Evolutionary conservation across 2,329 filamentous ascomycete genomes (phyloP).

Genomic region (Hymenoscyphus salicellus): DNA sequence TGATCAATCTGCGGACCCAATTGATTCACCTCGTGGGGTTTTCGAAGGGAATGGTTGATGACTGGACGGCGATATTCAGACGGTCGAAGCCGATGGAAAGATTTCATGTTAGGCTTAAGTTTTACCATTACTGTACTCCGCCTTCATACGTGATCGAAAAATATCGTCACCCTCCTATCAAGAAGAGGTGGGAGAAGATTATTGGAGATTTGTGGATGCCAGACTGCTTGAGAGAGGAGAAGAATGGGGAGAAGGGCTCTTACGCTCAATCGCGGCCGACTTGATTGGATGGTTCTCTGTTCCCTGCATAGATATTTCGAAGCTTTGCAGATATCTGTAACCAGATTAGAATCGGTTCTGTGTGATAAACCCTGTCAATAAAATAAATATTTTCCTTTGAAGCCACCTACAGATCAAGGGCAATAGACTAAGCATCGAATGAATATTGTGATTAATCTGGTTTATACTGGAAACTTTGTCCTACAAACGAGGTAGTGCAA

Average conservation of each 20-base stretch:
- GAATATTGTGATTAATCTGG: too few species aligned
- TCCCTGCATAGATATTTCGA: background rate
- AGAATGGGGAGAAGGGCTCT: background rate
- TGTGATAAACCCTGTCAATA: too few species aligned
- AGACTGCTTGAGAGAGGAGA: background rate
- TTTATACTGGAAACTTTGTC: too few species aligned
- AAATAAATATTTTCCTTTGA: too few species aligned
- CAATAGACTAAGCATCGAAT: too few species aligned
- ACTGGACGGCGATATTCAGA: background rate
- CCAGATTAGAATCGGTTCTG: too few species aligned
- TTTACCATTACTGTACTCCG: background rate
- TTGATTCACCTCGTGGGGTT: background rate
- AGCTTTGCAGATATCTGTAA: too few species aligned
- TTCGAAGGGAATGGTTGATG: background rate
- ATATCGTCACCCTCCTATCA: background rate
- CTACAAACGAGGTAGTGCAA: too few species aligned
- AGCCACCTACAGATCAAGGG: too few species aligned
- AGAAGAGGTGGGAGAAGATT: background rate
- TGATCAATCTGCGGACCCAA: background rate
- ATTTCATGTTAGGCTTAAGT: background rate
- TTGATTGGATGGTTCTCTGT: background rate
- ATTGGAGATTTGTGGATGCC: background rate
- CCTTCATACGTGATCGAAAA: background rate
- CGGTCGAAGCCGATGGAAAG: background rate
- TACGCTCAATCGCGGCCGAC: background rate